These are phyloP conservation scores for Acacia acuminata DNA, from an alignment of 306 rosid species.

Conservation along the genomic window DNA sequence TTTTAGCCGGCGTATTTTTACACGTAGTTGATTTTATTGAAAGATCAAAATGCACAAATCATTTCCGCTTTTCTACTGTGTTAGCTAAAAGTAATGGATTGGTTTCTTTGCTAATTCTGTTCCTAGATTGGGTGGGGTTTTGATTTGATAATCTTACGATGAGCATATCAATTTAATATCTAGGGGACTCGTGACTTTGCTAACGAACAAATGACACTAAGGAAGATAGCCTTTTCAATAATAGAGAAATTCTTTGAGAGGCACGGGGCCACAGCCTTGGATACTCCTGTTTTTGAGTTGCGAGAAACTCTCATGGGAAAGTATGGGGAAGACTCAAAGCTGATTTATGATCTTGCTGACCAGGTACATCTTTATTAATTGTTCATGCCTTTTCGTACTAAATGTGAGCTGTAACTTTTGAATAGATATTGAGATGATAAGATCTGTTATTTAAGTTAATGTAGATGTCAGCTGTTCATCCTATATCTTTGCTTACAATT, in stretches of 20 bases:
- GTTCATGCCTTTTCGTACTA: constrained; percentile 11
- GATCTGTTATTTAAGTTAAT: background rate
- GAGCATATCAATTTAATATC: constrained; percentile 21
- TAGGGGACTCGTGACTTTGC: constrained; percentile 98
- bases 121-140: constrained; percentile 19
- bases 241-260: constrained; percentile 87
- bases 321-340: constrained; percentile 97
- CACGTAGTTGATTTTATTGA: background rate
- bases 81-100: constrained; percentile 5
- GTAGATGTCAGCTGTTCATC: background rate
- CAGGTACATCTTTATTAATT: constrained; percentile 62
- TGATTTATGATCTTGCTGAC: constrained; percentile 95
- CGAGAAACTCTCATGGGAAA: constrained; percentile 95
- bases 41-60: background rate
- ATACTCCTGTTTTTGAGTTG: constrained; percentile 93
- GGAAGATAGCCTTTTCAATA: constrained; percentile 79
- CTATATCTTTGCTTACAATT: background rate
- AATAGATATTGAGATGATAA: background rate
- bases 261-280: constrained; percentile 95
- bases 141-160: constrained; percentile 41
- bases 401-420: background rate
- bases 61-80: constrained; percentile 5
- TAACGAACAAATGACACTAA: constrained; percentile 89
- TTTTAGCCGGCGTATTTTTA: background rate
- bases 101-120: constrained; percentile 23